Percentiles rank a stretch among this genome's conserved stretches.
Evolutionary conservation across 306 rosid genomes (phyloP).

Genomic region (Oxytropis ochrocephala): DNA sequence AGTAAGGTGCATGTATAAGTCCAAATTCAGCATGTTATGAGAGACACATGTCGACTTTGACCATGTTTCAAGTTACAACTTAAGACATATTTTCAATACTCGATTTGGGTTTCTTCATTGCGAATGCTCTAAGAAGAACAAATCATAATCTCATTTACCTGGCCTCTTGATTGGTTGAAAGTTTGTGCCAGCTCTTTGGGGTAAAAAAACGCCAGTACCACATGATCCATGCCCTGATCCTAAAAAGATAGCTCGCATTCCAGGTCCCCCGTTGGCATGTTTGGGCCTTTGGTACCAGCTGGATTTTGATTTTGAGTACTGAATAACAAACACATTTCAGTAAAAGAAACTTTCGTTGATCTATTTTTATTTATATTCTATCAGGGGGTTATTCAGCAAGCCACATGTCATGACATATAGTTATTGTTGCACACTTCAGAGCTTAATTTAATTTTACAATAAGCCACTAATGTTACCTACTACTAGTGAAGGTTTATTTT

Average conservation of each 20-base stretch:
- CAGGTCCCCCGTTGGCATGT: slow-evolving; percentile 38
- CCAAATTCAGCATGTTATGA: background rate
- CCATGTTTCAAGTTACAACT: too few species aligned
- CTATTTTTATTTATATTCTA: too few species aligned
- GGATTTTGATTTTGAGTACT: slow-evolving; percentile 28
- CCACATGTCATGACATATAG: background rate
- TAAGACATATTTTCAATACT: too few species aligned
- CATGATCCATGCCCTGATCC: slow-evolving; percentile 43
- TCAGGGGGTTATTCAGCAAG: background rate
- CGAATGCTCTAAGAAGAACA: background rate
- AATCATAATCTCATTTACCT: slow-evolving; percentile 21
- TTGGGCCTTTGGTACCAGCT: slow-evolving; percentile 31
- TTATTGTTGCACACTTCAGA: background rate
- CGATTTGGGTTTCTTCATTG: too few species aligned
- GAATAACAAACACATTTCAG: background rate
- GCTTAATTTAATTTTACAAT: background rate
- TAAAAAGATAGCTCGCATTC: slow-evolving; percentile 76
- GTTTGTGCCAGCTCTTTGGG: slow-evolving; percentile 43
- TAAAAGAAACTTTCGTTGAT: too few species aligned
- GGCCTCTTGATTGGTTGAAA: slow-evolving; percentile 46
- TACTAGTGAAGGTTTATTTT: background rate
- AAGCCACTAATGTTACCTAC: background rate
- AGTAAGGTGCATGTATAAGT: background rate
- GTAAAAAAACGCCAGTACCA: slow-evolving; percentile 89
- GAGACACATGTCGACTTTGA: background rate